Evolutionary conservation across 805 yeast genomes (phyloP), one percentile per base, ranked within the genome.

Genomic region (Pichia insulana): DNA sequence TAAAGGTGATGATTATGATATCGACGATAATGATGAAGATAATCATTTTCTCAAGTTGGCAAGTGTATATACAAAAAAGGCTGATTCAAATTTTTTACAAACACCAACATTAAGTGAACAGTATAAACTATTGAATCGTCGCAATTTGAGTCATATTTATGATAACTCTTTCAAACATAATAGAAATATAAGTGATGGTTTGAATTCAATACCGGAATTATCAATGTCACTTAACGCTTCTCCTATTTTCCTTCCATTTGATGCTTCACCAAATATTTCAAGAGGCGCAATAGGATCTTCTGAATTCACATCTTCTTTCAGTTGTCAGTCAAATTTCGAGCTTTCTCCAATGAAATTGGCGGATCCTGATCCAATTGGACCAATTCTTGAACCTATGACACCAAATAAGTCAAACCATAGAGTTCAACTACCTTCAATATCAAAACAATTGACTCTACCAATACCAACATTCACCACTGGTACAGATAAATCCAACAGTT

Each of bases 341-440:
- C 58, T 80, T 17, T 75, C 80, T 19, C 86, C 86, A 8, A 54
- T 76, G 36, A 67, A 75, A 47, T 64, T 72, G 6, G 20, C 34
- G 17, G 81, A 76, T 44, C 73, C 82, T 3, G 85, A 84, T 2
- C 84, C 85, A 7, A 59, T 79, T 3, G 85, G 84, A 1, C 84
- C 85, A 6, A 59, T 79, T 34, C 62, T 79, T 38, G 83, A 78
- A 57, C 84, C 86, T 12, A 58, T 76, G 39, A 76, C 83, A 5
- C 84, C 83, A 13, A 73, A 52, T 40, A 51, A 46, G 40, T 44
- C 41, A 27, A 28, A 32, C 18, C 45, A 44, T 16, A 36, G 28
- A 26, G 40, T 40, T 22, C 45, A 44, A 11, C 17, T 46, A 32
- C 59, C 53, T 8, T 39, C 46, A 19, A 53, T 48, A 25, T 47